Base-by-base conservation (phyloP, 441 rosid species). In the Bruguiera hainesii region DNA sequence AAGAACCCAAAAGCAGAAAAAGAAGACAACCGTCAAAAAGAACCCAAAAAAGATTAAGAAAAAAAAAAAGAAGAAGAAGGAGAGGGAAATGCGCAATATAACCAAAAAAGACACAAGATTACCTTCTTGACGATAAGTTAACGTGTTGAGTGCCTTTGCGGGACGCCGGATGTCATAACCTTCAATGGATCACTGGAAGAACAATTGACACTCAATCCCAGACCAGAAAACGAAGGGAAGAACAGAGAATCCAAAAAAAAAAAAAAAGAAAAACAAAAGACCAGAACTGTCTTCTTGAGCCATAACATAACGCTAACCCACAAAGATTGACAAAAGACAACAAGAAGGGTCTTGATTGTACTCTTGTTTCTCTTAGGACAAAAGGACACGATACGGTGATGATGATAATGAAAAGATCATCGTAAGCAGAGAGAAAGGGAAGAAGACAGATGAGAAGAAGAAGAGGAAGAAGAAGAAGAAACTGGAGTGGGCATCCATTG, bases 351-450 rank as follows among this genome's bases (percentile, higher is more conserved):
- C 73, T 78, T 26, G 82, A 55, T 55, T 64, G 73, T 52, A 46
- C 64, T 51, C 56, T 66, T 57, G 53, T 18, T 74, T 65, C 58
- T 3, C 2, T 23, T 58, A 63, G 75, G 63, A 60, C 33, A 56
- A 53, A 66, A 53, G 65, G 81, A 71, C 59, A 68, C 61, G 56
- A 67, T 74, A 56, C 56, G 68, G 49, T 51, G 31, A 58, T 26
- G 68, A 33, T 33, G 8, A 49, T n/a, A 75, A 58, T 11, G 72
- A 18, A 76, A 66, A 55, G 79, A 48, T 6, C 33, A 66, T 19
- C 57, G 73, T 55, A 57, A 66, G 49, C 76, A 71, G 10, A 63
- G 51, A 51, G 65, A 72, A 4, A 60, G 66, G 25, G 79, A 67
- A 46, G 74, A 53, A 23, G 68, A 49, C 42, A 72, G 6, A 30